A percentile compares a stretch with the other conserved stretches of the same genome.
Conservation (phyloP, 2,329 filamentous ascomycete species). For the Ceratocystis cubensis region DNA sequence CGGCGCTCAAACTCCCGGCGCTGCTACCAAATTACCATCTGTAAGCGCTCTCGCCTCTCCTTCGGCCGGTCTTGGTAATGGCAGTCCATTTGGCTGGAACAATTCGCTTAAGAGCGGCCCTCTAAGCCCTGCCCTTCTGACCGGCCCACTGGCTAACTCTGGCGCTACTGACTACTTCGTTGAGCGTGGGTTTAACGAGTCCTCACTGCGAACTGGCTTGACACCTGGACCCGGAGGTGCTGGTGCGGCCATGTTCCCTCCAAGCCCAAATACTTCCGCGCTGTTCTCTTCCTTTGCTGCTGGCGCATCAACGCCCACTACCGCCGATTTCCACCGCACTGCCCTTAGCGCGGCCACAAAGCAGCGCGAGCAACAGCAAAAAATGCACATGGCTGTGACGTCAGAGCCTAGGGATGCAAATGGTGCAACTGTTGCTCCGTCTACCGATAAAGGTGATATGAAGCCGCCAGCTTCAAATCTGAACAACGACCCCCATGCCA, state of each 20-base stretch:
- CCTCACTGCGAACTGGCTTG: conserved; percentile 75
- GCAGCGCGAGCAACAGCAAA: conserved; percentile 35
- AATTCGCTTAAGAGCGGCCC: conserved; percentile 84
- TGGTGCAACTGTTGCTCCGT: conserved; percentile 24
- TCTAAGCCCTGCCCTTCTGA: conserved; percentile 92
- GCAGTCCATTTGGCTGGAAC: conserved; percentile 21
- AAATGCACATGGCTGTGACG: conserved; percentile 24
- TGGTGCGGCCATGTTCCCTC: conserved; percentile 76
- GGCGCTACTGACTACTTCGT: conserved; percentile 71
- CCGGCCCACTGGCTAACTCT: conserved; percentile 77
- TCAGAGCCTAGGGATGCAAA: conserved; percentile 17
- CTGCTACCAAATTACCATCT: conserved; percentile 68
- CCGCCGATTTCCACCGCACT: conserved; percentile 87
- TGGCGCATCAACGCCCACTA: conserved; percentile 76
- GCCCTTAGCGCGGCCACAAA: conserved; percentile 69
- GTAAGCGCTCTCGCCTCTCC: conserved; percentile 87
- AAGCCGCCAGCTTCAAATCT: conserved; percentile 12
- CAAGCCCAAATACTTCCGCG: conserved; percentile 72
- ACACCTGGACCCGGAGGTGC: conserved; percentile 80
- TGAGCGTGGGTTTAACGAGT: conserved; percentile 90
- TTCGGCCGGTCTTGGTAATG: conserved; percentile 38
- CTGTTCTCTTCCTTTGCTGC: conserved; percentile 61
- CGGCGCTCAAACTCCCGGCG: conserved; percentile 55
- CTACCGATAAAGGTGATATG: conserved; percentile 44
- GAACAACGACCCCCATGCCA: conserved; percentile 72